Evolutionary conservation across 441 rosid genomes (phyloP).

Genomic region (Croton laevigatus): DNA sequence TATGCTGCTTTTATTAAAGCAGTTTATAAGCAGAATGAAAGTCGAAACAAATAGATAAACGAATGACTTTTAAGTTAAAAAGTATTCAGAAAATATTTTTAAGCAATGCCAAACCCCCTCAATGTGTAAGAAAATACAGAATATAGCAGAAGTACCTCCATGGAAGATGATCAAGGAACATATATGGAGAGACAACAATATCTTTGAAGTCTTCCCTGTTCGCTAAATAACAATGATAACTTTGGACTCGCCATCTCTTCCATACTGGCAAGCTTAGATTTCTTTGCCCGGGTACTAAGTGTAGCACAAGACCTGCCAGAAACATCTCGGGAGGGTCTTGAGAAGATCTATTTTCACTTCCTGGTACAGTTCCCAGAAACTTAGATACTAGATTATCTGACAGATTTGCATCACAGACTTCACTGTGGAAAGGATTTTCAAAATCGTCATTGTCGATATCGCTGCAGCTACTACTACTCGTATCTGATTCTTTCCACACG

Average conservation of each 20-base stretch:
- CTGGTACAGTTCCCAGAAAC: conserved; percentile 61
- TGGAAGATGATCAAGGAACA: conserved; percentile 96
- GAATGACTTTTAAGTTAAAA: too few relatives aligned
- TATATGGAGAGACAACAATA: conserved; percentile 72
- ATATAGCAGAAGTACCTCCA: conserved; percentile 76
- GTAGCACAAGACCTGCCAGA: conserved; percentile 74
- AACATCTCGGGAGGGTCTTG: conserved; percentile 60
- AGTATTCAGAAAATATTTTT: too few relatives aligned
- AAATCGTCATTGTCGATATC: conserved; percentile 23
- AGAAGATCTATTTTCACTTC: conserved; percentile 25
- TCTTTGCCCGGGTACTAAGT: conserved; percentile 53
- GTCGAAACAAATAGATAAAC: too few relatives aligned
- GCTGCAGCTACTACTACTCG: not conserved
- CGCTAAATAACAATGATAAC: conserved; percentile 62
- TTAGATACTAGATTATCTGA: conserved; percentile 53
- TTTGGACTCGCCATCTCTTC: conserved; percentile 49
- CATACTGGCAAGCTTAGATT: conserved; percentile 40
- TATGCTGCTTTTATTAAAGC: too few relatives aligned
- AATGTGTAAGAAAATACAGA: too few relatives aligned
- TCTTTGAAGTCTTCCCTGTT: conserved; percentile 68
- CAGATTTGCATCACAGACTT: conserved; percentile 16
- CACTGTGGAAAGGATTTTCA: conserved; percentile 35
- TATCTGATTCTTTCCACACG: conserved; percentile 25
- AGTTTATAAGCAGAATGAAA: too few relatives aligned
- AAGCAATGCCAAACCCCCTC: too few relatives aligned